A percentile compares a stretch with the other conserved stretches of the same genome.
Conservation (phyloP, 306 rosid species). For the Cucumis hystrix region DNA sequence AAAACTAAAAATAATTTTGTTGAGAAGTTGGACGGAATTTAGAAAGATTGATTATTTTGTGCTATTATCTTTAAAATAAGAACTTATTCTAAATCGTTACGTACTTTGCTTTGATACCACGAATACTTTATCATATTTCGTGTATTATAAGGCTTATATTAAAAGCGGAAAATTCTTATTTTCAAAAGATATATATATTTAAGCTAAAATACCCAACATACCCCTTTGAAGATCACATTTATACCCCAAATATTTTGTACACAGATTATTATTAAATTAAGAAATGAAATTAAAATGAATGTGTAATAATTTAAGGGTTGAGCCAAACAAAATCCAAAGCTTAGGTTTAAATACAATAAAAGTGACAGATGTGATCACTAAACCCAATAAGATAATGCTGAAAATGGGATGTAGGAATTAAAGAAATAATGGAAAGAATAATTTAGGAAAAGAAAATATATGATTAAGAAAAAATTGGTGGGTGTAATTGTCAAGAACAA, state of each 20-base stretch:
- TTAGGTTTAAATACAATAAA: background rate
- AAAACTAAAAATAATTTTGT: background rate
- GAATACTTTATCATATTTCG: background rate
- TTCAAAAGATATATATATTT: background rate
- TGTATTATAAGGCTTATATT: background rate
- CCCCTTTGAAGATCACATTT: background rate
- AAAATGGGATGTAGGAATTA: background rate
- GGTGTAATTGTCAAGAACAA: slow-evolving; percentile 37
- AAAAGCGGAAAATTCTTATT: background rate
- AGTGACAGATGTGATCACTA: background rate
- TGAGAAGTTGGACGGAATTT: background rate
- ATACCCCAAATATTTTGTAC: background rate
- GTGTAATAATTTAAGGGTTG: background rate
- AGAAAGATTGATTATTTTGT: background rate
- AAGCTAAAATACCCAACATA: background rate
- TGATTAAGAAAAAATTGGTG: slow-evolving; percentile 15
- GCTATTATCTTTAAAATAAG: background rate
- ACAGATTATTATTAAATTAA: too few relatives aligned
- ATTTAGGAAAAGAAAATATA: background rate
- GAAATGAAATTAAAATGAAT: background rate
- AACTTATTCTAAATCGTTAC: background rate
- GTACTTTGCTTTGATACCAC: background rate
- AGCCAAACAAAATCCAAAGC: background rate
- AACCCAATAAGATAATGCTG: background rate
- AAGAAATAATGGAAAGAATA: background rate